Evolutionary conservation across 345 rosid species (phyloP), one percentile per base, ranked within the genome.

Genomic region (Noccaea caerulescens): DNA sequence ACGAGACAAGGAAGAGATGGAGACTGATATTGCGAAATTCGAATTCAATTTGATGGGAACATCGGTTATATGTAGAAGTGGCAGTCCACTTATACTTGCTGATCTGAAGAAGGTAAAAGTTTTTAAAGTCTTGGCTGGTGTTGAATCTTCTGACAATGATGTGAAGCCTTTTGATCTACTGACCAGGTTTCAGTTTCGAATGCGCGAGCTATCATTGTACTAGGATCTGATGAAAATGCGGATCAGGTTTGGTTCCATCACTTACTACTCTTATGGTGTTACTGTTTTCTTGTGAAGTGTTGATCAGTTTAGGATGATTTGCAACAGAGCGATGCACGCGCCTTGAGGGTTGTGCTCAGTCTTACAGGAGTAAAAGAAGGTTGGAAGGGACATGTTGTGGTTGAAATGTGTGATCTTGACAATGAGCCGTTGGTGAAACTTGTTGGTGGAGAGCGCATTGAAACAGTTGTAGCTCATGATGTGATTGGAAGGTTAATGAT

Each of bases 401-500:
- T 89, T 27, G 98, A 92, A 85, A 87, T 92, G 96, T 88, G 96
- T 77, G 96, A 92, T 79, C 82, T 92, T 47, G 98, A 92, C 81
- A 92, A 92, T 65, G 98, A 90, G 76, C 96, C 93, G 66, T 80
- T 92, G 58, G 95, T 92, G 73, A 92, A 88, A 85, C 96, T 90
- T 84, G 98, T 92, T 71, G 96, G 98, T 74, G 98, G 93, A 75
- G 95, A 88, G 42, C 88, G 81, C 30, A 84, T 88, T 54, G 96
- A 92, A 87, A 90, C 98, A 33, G 93, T 90, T 75, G 98, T 85
- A 69, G 95, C 98, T 5, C 96, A 92, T 82, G 98, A 90, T 82
- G 98, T 92, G 80, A 92, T 92, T 52, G 96, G 95, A 14, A 93
- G 96, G 56, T 84, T 92, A 78, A 92, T 92, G 98, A 92, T 92